A percentile compares a stretch with the other conserved stretches of the same genome.
phyloP scores from a whole-genome alignment of 2,329 filamentous ascomycete species.

The Fusarium beomiforme region DNA sequence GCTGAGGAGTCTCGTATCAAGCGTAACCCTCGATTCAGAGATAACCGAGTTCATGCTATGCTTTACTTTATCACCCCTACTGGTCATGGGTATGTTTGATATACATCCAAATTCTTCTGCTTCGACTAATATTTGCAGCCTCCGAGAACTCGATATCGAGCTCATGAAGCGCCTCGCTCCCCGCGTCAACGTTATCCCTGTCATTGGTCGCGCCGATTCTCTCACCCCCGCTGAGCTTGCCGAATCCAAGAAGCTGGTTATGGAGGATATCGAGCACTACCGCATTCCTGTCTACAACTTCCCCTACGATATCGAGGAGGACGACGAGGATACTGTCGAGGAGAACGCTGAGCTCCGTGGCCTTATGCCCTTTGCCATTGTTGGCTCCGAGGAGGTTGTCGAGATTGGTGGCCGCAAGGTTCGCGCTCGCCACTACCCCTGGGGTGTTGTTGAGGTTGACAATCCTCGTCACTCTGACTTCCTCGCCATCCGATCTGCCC shows the following conservation, averaged over 20 bases:
- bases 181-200: constrained; percentile 97
- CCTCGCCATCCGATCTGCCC: constrained; percentile 93
- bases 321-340: constrained; percentile 98
- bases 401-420: constrained; percentile 94
- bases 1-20: constrained; percentile 99
- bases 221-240: constrained; percentile 95
- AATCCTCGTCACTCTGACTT: constrained; percentile 99
- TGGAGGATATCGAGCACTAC: constrained; percentile 99
- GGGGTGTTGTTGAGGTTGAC: constrained; percentile 98
- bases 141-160: constrained; percentile 98
- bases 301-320: constrained; percentile 99
- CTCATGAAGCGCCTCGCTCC: constrained; percentile 99
- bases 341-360: constrained; percentile 98
- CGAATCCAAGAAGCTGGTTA: constrained; percentile 99
- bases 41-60: constrained; percentile 97
- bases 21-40: constrained; percentile 99
- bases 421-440: constrained; percentile 96
- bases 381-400: constrained; percentile 94
- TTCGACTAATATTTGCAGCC: constrained; percentile 61
- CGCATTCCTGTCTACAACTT: constrained; percentile 99
- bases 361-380: constrained; percentile 98
- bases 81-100: constrained; percentile 78
- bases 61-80: constrained; percentile 99
- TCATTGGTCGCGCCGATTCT: constrained; percentile 98
- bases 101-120: not conserved